Evolutionary conservation across 805 yeast species (phyloP).

Genomic region (Saccharomycopsis sp.): DNA sequence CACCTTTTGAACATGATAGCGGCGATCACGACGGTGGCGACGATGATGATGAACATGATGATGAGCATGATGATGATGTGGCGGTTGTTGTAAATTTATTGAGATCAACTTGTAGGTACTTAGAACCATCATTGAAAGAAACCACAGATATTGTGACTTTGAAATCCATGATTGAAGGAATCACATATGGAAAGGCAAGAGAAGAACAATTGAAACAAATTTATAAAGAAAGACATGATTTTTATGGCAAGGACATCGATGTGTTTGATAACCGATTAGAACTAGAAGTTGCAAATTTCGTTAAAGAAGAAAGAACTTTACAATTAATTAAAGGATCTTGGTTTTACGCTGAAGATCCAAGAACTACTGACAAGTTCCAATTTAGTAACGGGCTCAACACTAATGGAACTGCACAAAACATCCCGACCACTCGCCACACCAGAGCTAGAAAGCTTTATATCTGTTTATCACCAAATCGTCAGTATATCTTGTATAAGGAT

Average conservation of each 20-base stretch:
- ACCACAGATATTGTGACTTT: conserved; percentile 24
- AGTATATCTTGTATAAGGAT: conserved; percentile 13
- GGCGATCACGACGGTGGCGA: too few relatives aligned
- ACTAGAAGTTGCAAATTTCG: conserved; percentile 59
- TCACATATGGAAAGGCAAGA: conserved; percentile 45
- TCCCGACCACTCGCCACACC: conserved; percentile 9
- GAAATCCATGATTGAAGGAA: conserved; percentile 34
- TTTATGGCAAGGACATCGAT: conserved; percentile 40
- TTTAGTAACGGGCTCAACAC: conserved; percentile 1
- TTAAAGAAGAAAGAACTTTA: conserved; percentile 66
- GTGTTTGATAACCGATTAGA: conserved; percentile 45
- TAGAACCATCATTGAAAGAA: conserved; percentile 22
- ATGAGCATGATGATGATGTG: conserved; percentile 46
- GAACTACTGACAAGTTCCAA: conserved; percentile 18
- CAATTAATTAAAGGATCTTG: conserved; percentile 72
- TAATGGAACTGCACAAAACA: conserved; percentile 1
- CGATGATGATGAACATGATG: conserved; percentile 52
- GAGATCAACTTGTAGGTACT: conserved; percentile 29
- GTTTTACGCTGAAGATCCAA: conserved; percentile 62
- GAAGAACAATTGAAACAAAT: conserved; percentile 40
- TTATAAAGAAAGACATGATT: conserved; percentile 32
- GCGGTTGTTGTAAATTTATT: conserved; percentile 44
- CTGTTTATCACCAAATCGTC: conserved; percentile 18
- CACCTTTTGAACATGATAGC: too few relatives aligned
- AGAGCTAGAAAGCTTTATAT: conserved; percentile 7